Base-by-base conservation (phyloP, 139 green algal genomes). In the Chlorella sp. region DNA sequence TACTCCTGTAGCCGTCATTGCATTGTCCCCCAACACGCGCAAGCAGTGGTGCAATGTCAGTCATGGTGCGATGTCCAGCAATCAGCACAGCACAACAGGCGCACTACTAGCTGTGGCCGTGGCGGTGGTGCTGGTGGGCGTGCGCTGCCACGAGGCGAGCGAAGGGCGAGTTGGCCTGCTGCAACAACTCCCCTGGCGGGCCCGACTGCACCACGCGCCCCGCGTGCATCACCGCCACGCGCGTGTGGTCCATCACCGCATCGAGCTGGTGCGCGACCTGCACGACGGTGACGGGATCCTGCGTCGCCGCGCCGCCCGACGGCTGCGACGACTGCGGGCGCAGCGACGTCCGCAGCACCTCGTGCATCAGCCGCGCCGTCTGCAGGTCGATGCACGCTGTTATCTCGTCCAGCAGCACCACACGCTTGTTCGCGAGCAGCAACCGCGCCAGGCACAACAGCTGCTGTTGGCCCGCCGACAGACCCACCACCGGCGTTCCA, bases 391-490 rank as follows among this genome's bases (percentile, higher is more conserved):
- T 77, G 27, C 70, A 76, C 0, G 86, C 82, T 1, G 80, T 90
- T 5, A 63, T 67, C 66, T 96, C 91, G 35, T 96, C 91, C 51
- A 96, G 70, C 31, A 87, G 74, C 35, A 96, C 69, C 26, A 96
- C 62, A 3, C 29, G 72, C 1, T 29, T 89, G 31, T 80, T 72
- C 30, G 91, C 68, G 66, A 96, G 80, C 71, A 96, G 76, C 55
- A 88, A 73, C 0, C 91, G 74, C 6, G 89, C 91, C 36, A 96
- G 67, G 71, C 81, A 88, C 73, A 96, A 75, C 72, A 94, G 83
- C 83, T 96, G 91, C 74, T 87, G 81, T 77, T 96, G 90, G 0
- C 91, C 91, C 3, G 50, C 22, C 30, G 70, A 81, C 35, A 89
- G 75, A 24, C 73, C 67, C 26, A 79, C 61, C n/a, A n/a, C n/a